A percentile compares a stretch with the other conserved stretches of the same genome.
These are phyloP conservation scores for Onygenales sp. DNA, from an alignment of 2,329 filamentous ascomycete genomes.

Conservation along the genomic window DNA sequence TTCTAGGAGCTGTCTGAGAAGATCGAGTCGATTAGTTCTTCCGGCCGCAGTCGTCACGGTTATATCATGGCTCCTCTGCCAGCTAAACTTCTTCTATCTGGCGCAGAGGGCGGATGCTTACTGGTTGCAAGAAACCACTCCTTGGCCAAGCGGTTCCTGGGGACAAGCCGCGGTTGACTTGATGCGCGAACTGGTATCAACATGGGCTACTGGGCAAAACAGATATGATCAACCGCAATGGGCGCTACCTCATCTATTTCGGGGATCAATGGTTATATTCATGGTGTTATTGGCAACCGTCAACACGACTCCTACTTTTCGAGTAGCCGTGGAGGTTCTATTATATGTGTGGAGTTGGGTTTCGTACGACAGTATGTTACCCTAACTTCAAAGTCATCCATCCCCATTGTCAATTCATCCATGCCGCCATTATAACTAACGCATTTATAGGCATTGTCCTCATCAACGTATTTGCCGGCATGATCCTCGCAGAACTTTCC, in stretches of 20 bases:
- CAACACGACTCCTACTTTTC: conserved; percentile 40
- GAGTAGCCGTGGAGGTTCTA: conserved; percentile 38
- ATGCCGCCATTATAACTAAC: background rate
- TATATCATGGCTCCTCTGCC: conserved; percentile 46
- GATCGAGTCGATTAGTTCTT: conserved; percentile 49
- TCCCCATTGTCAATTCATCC: background rate
- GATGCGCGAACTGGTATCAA: conserved; percentile 37
- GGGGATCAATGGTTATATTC: conserved; percentile 47
- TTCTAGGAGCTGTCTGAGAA: conserved; percentile 48
- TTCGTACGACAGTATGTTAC: conserved; percentile 23
- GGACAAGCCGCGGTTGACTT: conserved; percentile 36
- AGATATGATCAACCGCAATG: conserved; percentile 50
- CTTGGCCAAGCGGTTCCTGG: conserved; percentile 32
- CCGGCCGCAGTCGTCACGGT: conserved; percentile 47
- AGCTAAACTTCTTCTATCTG: conserved; percentile 49
- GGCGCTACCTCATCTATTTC: conserved; percentile 47
- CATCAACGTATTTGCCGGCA: conserved; percentile 53
- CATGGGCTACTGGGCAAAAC: conserved; percentile 44
- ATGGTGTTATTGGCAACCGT: conserved; percentile 43
- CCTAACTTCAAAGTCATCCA: background rate
- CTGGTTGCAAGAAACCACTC: conserved; percentile 47
- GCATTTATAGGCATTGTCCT: conserved; percentile 35
- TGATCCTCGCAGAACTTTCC: conserved; percentile 50
- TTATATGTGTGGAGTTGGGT: conserved; percentile 40
- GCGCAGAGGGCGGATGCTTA: conserved; percentile 49